phyloP scores from a whole-genome alignment of 768 basidiomycete genomes.

The Russula lepida region DNA sequence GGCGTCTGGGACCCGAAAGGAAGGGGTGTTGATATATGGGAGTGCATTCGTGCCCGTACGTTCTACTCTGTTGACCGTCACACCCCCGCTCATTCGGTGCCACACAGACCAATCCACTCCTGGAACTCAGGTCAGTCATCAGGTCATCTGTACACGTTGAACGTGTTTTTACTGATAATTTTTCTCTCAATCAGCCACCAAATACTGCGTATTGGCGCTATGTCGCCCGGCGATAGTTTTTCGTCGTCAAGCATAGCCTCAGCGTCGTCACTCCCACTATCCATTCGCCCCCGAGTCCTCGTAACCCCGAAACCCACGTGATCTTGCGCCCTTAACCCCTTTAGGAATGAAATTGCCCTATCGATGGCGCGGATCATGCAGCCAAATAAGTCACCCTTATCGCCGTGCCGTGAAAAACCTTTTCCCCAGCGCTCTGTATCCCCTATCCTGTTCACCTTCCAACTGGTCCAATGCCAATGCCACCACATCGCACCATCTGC shows the following conservation, averaged over 20 bases:
- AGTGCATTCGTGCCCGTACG: constrained; percentile 63
- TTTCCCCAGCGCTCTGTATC: background rate
- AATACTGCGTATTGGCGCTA: constrained; percentile 40
- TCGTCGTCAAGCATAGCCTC: constrained; percentile 8
- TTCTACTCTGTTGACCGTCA: constrained; percentile 18
- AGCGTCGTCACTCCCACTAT: background rate
- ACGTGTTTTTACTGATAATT: constrained; percentile 2
- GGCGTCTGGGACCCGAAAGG: constrained; percentile 61
- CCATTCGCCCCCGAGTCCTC: background rate
- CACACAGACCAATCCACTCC: constrained; percentile 52
- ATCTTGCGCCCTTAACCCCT: constrained; percentile 2
- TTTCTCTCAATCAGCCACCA: constrained; percentile 31
- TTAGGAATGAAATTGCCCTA: constrained; percentile 8
- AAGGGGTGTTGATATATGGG: constrained; percentile 67
- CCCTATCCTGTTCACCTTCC: background rate
- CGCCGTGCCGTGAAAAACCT: constrained; percentile 4
- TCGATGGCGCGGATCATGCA: constrained; percentile 19
- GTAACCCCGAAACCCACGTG: constrained; percentile 16
- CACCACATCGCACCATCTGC: background rate
- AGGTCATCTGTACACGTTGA: background rate
- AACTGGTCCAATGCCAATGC: background rate
- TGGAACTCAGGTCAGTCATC: constrained; percentile 33
- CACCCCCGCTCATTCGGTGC: constrained; percentile 6
- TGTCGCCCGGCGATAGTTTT: constrained; percentile 35
- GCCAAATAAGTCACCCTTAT: constrained; percentile 11